phyloP scores from a whole-genome alignment of 2,329 filamentous ascomycete genomes.

The Xylaria sp. region DNA sequence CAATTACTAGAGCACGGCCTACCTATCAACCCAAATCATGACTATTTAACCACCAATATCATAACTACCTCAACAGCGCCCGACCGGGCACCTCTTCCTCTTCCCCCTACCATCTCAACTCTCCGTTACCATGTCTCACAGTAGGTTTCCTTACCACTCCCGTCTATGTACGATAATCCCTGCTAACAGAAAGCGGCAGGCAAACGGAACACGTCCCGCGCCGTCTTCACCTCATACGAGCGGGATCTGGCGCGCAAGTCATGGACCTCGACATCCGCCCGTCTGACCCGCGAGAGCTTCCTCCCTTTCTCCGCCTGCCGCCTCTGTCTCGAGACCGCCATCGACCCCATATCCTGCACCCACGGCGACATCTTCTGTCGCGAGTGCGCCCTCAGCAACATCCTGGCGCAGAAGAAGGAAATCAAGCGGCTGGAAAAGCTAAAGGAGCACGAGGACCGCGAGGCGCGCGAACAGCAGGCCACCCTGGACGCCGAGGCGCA shows the following conservation, averaged over 20 bases:
- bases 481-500: conserved; percentile 75
- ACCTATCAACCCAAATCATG: neutral
- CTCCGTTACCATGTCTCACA: conserved; percentile 58
- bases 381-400: conserved; percentile 90
- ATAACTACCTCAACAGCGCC: neutral
- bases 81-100: neutral
- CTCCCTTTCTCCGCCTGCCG: conserved; percentile 90
- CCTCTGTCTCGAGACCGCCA: conserved; percentile 83
- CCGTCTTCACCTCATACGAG: conserved; percentile 95
- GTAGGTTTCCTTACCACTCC: conserved; percentile 31
- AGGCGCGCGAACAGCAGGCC: conserved; percentile 72
- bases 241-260: conserved; percentile 80
- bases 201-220: conserved; percentile 90
- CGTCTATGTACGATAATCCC: no score
- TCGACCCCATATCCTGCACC: conserved; percentile 83
- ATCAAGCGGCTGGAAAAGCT: conserved; percentile 82
- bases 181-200: conserved; percentile 53
- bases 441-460: conserved; percentile 67
- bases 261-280: conserved; percentile 86
- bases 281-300: conserved; percentile 89
- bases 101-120: neutral
- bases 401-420: conserved; percentile 91
- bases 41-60: neutral
- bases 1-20: neutral
- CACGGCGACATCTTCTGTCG: conserved; percentile 93